A percentile compares a stretch with the other conserved stretches of the same genome.
These are phyloP conservation scores for Volvox africanus DNA, from an alignment of 139 green algal species.

Conservation along the genomic window DNA sequence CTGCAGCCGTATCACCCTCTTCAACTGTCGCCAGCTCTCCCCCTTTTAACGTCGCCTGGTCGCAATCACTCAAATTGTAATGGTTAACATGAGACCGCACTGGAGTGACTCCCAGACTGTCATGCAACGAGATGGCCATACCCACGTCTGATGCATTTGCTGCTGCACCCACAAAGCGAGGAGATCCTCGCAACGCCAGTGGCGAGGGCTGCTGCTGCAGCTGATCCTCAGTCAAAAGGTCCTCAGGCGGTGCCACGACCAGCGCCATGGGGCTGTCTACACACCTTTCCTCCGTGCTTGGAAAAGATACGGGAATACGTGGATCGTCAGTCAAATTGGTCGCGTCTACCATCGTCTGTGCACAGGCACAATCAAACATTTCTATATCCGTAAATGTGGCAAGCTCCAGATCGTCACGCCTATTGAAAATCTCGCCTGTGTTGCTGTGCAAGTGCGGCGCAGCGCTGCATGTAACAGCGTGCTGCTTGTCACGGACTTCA, in stretches of 20 bases:
- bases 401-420: no score
- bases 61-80: no score
- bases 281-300: not conserved
- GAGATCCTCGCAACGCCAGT: not conserved
- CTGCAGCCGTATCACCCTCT: not conserved
- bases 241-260: not conserved
- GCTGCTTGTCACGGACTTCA: no score
- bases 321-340: not conserved
- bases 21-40: not conserved
- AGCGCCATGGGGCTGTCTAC: not conserved
- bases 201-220: not conserved
- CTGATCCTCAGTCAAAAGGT: not conserved
- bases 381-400: no score
- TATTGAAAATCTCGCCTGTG: no score
- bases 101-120: slow-evolving; percentile 7
- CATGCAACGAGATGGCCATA: slow-evolving; percentile 7
- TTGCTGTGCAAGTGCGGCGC: no score
- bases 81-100: not conserved
- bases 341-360: not conserved
- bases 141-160: slow-evolving; percentile 7
- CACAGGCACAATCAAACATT: no score
- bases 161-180: not conserved
- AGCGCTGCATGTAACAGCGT: no score
- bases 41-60: no score
- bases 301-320: not conserved